phyloP scores from a whole-genome alignment of 1,139 yeast genomes.

The Hemisphaericaspora lyxosophila region DNA sequence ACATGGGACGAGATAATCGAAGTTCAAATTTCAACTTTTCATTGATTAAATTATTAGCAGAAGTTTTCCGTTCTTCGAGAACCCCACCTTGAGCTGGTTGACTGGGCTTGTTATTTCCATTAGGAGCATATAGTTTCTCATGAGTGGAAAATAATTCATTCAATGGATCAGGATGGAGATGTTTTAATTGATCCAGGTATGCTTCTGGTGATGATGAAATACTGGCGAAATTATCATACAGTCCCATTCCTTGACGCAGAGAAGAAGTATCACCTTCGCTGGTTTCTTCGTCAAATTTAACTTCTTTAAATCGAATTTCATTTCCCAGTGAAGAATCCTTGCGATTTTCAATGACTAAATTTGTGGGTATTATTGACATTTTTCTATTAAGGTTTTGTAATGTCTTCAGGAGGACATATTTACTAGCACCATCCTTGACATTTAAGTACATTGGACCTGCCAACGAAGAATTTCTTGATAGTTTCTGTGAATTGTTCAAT shows the following conservation, averaged over 20 bases:
- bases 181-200: no score
- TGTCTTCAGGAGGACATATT: slow-evolving; percentile 7
- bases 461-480: slow-evolving; percentile 29
- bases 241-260: background rate
- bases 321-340: background rate
- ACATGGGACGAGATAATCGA: slow-evolving; percentile 18
- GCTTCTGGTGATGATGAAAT: no score
- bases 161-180: slow-evolving; percentile 10
- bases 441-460: slow-evolving; percentile 28
- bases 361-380: slow-evolving; percentile 30
- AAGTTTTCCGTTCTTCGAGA: slow-evolving; percentile 9
- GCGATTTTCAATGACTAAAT: slow-evolving; percentile 20
- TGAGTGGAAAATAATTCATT: slow-evolving; percentile 32
- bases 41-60: slow-evolving; percentile 12
- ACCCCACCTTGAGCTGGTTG: background rate
- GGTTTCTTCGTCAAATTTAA: slow-evolving; percentile 22
- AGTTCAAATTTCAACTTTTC: slow-evolving; percentile 20
- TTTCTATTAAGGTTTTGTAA: slow-evolving; percentile 21
- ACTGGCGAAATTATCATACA: no score
- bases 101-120: slow-evolving; percentile 2
- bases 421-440: slow-evolving; percentile 15
- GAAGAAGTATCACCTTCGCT: slow-evolving; percentile 3
- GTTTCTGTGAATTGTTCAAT: background rate
- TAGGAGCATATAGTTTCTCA: slow-evolving; percentile 30
- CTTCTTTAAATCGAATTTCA: slow-evolving; percentile 31